These are phyloP conservation scores for Vaccinium macrocarpon DNA, from an alignment of 148 eudicot species.

Conservation along the genomic window DNA sequence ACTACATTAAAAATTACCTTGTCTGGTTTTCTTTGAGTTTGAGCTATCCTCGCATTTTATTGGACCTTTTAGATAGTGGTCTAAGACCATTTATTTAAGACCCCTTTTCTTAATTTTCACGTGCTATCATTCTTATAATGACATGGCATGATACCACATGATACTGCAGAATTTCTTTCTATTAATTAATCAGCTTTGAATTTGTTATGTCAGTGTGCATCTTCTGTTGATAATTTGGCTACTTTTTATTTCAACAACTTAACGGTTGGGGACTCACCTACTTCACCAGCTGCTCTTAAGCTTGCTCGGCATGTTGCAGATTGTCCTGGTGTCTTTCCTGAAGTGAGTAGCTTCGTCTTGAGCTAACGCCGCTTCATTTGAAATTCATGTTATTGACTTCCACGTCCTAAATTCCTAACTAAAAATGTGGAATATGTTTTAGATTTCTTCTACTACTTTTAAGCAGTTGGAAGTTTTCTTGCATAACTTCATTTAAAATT, in stretches of 20 bases:
- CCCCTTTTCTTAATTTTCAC: background rate
- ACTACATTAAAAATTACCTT: background rate
- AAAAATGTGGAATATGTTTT: background rate
- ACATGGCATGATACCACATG: background rate
- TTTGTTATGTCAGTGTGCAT: slow-evolving; percentile 66
- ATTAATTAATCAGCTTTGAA: background rate
- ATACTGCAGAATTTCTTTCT: background rate
- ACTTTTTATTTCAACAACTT: slow-evolving; percentile 87
- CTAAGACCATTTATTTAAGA: background rate
- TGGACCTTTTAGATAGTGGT: background rate
- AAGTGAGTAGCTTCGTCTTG: slow-evolving; percentile 49
- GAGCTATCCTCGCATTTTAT: background rate
- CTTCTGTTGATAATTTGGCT: slow-evolving; percentile 91
- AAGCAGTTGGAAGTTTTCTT: background rate
- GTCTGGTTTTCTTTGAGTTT: background rate
- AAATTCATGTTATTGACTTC: background rate
- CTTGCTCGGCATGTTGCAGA: slow-evolving; percentile 81
- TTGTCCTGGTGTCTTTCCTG: slow-evolving; percentile 80
- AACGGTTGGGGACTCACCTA: slow-evolving; percentile 84
- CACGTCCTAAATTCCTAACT: background rate
- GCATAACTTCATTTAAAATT: background rate
- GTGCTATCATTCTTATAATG: slow-evolving; percentile 3
- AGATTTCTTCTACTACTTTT: background rate
- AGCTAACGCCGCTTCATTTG: background rate
- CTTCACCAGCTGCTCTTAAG: slow-evolving; percentile 72